Evolutionary conservation across 164 flowering plant genomes (phyloP).

Genomic region (Cinnamomum chago): DNA sequence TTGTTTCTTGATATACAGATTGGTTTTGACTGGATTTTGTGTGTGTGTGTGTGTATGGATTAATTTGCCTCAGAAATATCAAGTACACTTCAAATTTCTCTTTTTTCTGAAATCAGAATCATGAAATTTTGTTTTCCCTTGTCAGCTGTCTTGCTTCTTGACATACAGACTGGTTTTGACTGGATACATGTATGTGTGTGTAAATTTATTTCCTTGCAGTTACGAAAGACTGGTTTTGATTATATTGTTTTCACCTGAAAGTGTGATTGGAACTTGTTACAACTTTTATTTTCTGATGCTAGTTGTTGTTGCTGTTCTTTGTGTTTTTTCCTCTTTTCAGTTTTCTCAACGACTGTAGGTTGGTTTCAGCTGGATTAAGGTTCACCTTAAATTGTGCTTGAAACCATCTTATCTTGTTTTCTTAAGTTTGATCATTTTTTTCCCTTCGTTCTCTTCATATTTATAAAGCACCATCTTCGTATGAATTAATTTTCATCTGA

Average conservation of each 20-base stretch:
- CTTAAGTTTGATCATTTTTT: neutral
- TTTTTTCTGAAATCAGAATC: no score
- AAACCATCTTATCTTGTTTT: neutral
- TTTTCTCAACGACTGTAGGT: neutral
- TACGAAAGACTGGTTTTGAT: neutral
- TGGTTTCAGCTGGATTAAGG: neutral
- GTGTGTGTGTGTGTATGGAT: no score
- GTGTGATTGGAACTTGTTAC: neutral
- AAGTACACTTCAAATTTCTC: no score
- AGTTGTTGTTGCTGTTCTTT: neutral
- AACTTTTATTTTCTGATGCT: neutral
- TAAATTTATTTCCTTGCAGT: neutral
- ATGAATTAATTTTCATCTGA: neutral
- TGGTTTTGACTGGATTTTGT: no score
- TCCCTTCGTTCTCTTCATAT: neutral
- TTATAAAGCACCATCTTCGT: neutral
- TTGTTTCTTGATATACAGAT: no score
- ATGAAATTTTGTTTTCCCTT: no score
- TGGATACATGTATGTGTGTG: neutral
- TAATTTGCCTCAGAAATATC: no score
- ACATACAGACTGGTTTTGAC: neutral
- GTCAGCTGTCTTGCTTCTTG: no score
- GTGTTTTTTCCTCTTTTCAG: neutral
- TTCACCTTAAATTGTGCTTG: neutral
- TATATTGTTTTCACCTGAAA: neutral